Evolutionary conservation across 768 basidiomycete species (phyloP).

Genomic region (Rhizopogon salebrosus): DNA sequence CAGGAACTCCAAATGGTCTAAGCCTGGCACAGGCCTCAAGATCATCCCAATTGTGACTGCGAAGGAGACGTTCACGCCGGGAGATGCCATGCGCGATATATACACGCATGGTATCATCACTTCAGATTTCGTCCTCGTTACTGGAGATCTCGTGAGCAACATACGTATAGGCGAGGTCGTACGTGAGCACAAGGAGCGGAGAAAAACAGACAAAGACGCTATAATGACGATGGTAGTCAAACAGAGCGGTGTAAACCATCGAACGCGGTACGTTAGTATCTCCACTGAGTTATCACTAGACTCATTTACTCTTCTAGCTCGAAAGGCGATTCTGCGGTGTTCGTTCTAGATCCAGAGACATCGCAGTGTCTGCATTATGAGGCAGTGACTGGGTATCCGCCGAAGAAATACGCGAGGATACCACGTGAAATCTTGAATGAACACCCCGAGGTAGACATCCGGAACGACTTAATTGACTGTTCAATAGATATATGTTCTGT

Average conservation of each 20-base stretch:
- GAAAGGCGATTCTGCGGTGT: slow-evolving; percentile 68
- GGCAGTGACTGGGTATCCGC: slow-evolving; percentile 65
- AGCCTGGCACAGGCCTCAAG: slow-evolving; percentile 70
- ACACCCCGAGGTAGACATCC: slow-evolving; percentile 79
- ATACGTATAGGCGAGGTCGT: slow-evolving; percentile 88
- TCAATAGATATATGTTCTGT: slow-evolving; percentile 92
- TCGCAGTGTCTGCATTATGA: slow-evolving; percentile 86
- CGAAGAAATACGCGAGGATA: slow-evolving; percentile 52
- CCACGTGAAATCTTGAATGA: slow-evolving; percentile 72
- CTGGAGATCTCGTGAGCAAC: slow-evolving; percentile 91
- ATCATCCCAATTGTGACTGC: slow-evolving; percentile 84
- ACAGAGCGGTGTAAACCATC: slow-evolving; percentile 64
- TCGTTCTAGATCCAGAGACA: slow-evolving; percentile 71
- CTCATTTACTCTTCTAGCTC: slow-evolving; percentile 38
- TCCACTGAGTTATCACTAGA: neutral
- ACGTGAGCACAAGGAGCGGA: slow-evolving; percentile 79
- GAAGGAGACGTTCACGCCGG: slow-evolving; percentile 82
- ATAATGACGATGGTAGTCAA: slow-evolving; percentile 97
- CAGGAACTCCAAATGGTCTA: slow-evolving; percentile 84
- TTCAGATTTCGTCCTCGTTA: slow-evolving; percentile 86
- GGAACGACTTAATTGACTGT: slow-evolving; percentile 85
- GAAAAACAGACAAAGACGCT: slow-evolving; percentile 84
- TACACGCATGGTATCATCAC: slow-evolving; percentile 90
- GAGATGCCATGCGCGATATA: slow-evolving; percentile 91
- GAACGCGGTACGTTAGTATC: slow-evolving; percentile 55